These are phyloP conservation scores for Serpula lacrymans DNA, from an alignment of 768 basidiomycete genomes.

Conservation along the genomic window DNA sequence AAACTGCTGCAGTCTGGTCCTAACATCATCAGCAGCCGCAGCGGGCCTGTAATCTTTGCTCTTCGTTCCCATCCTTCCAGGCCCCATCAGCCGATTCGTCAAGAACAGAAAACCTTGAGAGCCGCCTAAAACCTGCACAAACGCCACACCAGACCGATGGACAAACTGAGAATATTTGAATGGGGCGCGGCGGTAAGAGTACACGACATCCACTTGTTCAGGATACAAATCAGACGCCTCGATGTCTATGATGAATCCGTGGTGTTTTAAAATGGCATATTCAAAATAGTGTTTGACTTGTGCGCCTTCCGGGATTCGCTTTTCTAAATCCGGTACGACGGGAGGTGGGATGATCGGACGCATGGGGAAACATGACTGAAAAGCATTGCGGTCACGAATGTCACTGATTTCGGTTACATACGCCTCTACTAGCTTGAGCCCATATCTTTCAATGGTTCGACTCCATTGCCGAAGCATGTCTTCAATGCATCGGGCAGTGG, in stretches of 20 bases:
- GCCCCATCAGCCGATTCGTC: slow-evolving; percentile 81
- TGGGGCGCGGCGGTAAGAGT: slow-evolving; percentile 80
- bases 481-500: slow-evolving; percentile 88
- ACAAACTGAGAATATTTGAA: slow-evolving; percentile 89
- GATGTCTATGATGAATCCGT: slow-evolving; percentile 81
- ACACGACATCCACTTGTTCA: slow-evolving; percentile 77
- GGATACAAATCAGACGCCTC: slow-evolving; percentile 79
- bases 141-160: slow-evolving; percentile 84
- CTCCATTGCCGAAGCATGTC: slow-evolving; percentile 82
- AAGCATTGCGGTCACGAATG: slow-evolving; percentile 80
- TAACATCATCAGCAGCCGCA: slow-evolving; percentile 58
- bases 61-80: slow-evolving; percentile 60
- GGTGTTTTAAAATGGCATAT: slow-evolving; percentile 68
- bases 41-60: slow-evolving; percentile 55
- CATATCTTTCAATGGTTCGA: slow-evolving; percentile 81
- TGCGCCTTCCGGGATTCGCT: slow-evolving; percentile 63
- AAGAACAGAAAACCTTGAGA: slow-evolving; percentile 81
- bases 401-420: slow-evolving; percentile 91
- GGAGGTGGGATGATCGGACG: slow-evolving; percentile 77
- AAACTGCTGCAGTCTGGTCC: slow-evolving; percentile 57
- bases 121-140: slow-evolving; percentile 84
- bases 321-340: slow-evolving; percentile 59
- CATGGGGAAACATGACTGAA: slow-evolving; percentile 87
- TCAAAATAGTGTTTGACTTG: slow-evolving; percentile 76
- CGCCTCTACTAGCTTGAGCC: slow-evolving; percentile 88